Evolutionary conservation across 768 basidiomycete species (phyloP), one percentile per base, ranked within the genome.

Genomic region (Trametes gibbosa): DNA sequence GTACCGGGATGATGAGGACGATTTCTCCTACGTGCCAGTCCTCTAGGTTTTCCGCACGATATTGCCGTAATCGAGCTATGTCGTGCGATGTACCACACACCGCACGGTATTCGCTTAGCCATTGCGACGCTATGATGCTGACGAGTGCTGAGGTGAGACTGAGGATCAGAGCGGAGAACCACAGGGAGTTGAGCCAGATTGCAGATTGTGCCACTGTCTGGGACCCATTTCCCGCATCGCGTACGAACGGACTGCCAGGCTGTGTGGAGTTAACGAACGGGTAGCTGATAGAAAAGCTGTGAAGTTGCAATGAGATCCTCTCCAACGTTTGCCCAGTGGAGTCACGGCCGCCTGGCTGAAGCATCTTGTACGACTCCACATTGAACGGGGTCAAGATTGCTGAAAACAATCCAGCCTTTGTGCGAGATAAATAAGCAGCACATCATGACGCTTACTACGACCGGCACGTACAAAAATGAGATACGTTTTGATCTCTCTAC

Each of bases 41-140:
- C 13, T 49, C n/a, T 27, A 66, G 52, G 23, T 58, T 63, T n/a
- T 65, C 52, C 19, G 56, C 50, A 2, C 65, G 61, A 19, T 58
- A 51, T n/a, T 66, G 63, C 23, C 63, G 67, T 19, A 59, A 48
- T 14, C 58, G 35, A 14, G 54, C 56, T n/a, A n/a, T 49, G 1
- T 45, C 21, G 37, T 10, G 23, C 12, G 23, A 14, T 39, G 32
- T 45, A 3, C 43, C 43, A 23, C 8, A 3, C 19, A 21, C 16
- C 27, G 17, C 19, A 35, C 27, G 42, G 50, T 23, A 54, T 8
- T 47, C 34, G 27, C 59, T 63, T 3, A 71, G 63, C 70, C 71
- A 72, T 53, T 71, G 69, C 51, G 68, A 66, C 21, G 65, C 66
- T 24, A 69, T 48, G 57, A 72, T 69, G 53, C 65, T 65, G 16